These are phyloP conservation scores for Amanita inopinata DNA, from an alignment of 768 basidiomycete genomes.

Conservation along the genomic window DNA sequence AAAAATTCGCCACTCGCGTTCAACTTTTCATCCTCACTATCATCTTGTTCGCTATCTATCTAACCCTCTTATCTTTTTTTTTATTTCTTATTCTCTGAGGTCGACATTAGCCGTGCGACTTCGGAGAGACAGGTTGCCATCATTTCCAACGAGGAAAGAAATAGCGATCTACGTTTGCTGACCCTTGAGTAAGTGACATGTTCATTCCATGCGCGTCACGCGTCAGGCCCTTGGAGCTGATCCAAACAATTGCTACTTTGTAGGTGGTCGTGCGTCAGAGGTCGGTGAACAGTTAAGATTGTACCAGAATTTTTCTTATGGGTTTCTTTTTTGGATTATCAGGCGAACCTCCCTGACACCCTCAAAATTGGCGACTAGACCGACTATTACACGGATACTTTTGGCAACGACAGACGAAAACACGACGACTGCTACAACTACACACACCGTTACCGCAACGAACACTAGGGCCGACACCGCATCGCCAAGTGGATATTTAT, in stretches of 20 bases:
- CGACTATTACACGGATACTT: not conserved
- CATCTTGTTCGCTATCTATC: not conserved
- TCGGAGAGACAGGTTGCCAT: slow-evolving; percentile 29
- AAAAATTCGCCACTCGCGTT: not conserved
- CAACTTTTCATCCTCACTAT: not conserved
- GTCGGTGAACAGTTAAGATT: slow-evolving; percentile 24
- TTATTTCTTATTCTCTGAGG: slow-evolving; percentile 11
- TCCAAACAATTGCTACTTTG: not conserved
- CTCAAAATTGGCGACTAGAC: slow-evolving; percentile 2
- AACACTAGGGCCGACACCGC: too few relatives aligned
- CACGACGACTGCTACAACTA: slow-evolving; percentile 19
- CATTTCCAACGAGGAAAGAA: slow-evolving; percentile 59
- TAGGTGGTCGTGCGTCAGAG: slow-evolving; percentile 65
- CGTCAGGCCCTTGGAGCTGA: not conserved
- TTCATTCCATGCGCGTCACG: slow-evolving; percentile 2
- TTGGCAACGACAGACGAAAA: not conserved
- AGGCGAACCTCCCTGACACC: slow-evolving; percentile 67
- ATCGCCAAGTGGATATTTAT: too few relatives aligned
- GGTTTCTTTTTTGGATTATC: slow-evolving; percentile 9
- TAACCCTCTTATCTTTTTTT: not conserved
- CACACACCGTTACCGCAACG: too few relatives aligned
- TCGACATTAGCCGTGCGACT: slow-evolving; percentile 25
- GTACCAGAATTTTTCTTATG: too few relatives aligned
- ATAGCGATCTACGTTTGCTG: slow-evolving; percentile 62
- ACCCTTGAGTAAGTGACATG: slow-evolving; percentile 45